These are phyloP conservation scores for Xerophyta viscosa DNA, from an alignment of 106 monocot genomes.

Conservation along the genomic window DNA sequence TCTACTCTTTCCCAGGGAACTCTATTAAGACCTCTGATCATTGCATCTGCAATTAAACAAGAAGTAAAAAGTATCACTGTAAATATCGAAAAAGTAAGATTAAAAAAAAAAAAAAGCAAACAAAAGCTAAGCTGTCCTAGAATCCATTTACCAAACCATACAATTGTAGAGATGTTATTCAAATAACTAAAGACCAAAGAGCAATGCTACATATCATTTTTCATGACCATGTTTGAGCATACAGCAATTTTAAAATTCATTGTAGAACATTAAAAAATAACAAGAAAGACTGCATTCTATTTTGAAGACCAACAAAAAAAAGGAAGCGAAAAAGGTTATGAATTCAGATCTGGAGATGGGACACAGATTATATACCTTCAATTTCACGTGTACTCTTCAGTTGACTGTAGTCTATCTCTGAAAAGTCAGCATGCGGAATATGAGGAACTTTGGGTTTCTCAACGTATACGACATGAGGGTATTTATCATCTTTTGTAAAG, in stretches of 20 bases:
- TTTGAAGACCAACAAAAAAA: too few relatives aligned
- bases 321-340: too few relatives aligned
- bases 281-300: not conserved
- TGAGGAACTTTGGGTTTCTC: slow-evolving; percentile 33
- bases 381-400: slow-evolving; percentile 29
- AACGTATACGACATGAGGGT: slow-evolving; percentile 66
- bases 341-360: not conserved
- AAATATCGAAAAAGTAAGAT: not conserved
- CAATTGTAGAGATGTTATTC: too few relatives aligned
- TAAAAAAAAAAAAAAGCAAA: not conserved
- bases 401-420: slow-evolving; percentile 13
- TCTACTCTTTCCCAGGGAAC: slow-evolving; percentile 79
- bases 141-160: too few relatives aligned
- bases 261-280: too few relatives aligned
- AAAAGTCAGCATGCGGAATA: slow-evolving; percentile 18
- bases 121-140: not conserved
- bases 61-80: not conserved
- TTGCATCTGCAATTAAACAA: slow-evolving; percentile 36
- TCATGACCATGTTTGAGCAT: too few relatives aligned
- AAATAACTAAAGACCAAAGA: too few relatives aligned
- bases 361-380: slow-evolving; percentile 41
- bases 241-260: too few relatives aligned
- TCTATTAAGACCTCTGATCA: slow-evolving; percentile 62
- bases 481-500: slow-evolving; percentile 36
- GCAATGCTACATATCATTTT: too few relatives aligned